These are phyloP conservation scores for Craspedostauros australis DNA, from an alignment of 108 stramenopile genomes.

Conservation along the genomic window DNA sequence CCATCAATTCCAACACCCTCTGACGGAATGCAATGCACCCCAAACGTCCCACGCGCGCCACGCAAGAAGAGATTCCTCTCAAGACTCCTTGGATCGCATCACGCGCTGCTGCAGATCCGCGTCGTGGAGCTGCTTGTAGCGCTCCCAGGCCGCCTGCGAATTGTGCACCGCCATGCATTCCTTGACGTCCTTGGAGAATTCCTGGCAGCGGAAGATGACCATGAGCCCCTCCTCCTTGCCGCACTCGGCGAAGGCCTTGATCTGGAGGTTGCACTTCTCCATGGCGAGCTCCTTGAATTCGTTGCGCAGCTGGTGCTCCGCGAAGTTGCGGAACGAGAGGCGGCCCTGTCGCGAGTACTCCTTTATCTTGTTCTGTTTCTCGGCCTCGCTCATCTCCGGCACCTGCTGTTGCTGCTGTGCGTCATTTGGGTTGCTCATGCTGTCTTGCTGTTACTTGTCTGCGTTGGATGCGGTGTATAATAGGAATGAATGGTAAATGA, in stretches of 20 bases:
- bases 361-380: neutral
- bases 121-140: slow-evolving; percentile 56
- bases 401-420: too few relatives aligned
- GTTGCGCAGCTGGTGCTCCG: slow-evolving; percentile 76
- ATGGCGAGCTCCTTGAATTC: slow-evolving; percentile 79
- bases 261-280: slow-evolving; percentile 59
- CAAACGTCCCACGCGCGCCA: too few relatives aligned
- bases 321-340: slow-evolving; percentile 59
- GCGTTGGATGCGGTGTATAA: too few relatives aligned
- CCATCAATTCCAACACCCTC: too few relatives aligned
- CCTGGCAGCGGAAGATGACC: slow-evolving; percentile 78
- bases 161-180: slow-evolving; percentile 82
- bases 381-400: too few relatives aligned
- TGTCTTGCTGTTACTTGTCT: too few relatives aligned
- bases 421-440: too few relatives aligned
- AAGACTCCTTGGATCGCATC: too few relatives aligned
- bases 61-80: too few relatives aligned
- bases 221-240: slow-evolving; percentile 71
- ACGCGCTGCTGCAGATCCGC: slow-evolving; percentile 20
- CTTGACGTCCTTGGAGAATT: slow-evolving; percentile 63
- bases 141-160: slow-evolving; percentile 72
- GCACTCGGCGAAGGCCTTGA: slow-evolving; percentile 77
- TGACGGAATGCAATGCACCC: too few relatives aligned
- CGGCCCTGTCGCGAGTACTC: slow-evolving; percentile 36
- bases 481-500: too few relatives aligned